Base-by-base conservation (phyloP, 2,329 filamentous ascomycete species). In the Scedosporium aurantiacum region DNA sequence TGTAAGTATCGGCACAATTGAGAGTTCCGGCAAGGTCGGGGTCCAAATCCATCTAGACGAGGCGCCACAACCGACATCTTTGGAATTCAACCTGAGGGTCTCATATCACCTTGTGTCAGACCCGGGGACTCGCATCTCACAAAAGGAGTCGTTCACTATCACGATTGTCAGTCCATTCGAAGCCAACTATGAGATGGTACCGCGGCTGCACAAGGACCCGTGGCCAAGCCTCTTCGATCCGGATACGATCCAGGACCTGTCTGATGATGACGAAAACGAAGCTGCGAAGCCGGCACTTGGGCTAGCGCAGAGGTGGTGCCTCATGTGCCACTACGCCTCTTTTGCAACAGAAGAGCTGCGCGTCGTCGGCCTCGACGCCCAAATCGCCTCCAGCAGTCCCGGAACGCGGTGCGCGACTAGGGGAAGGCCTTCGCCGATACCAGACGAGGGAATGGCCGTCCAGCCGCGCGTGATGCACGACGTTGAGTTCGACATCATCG, bases 151-250 rank as follows among this genome's bases (percentile, higher is more conserved):
- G 1, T 80, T 89, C 45, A 85, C 87, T 60, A 72, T 97, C 4
- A 82, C 85, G 43, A 82, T 97, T 61, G 84, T 90, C 60, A 87
- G 85, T 58, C 91, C 93, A 0, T 97, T 99, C 67, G 91, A 96
- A 74, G 90, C 91, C 16, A 94, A 89, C 68, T 97, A 96, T 71
- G 90, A 95, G 64, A 84, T 97, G 64, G 80, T 87, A 12, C 91
- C 94, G 10, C 83, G 88, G 8, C 78, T 96, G 3, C 88, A 97
- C 71, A 73, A 81, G 0, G 86, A 88, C 57, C 79, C 84, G 2
- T 99, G 94, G 93, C 92, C 94, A 1, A 91, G 87, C 70, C 86
- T 95, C 67, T 99, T 97, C 72, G 80, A 85, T 60, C 76, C 82
- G 21, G 80, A 85, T 23, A 76, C 75, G 16, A 71, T 73, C 27